phyloP scores from a whole-genome alignment of 768 basidiomycete species.

The Butyriboletus loyo region DNA sequence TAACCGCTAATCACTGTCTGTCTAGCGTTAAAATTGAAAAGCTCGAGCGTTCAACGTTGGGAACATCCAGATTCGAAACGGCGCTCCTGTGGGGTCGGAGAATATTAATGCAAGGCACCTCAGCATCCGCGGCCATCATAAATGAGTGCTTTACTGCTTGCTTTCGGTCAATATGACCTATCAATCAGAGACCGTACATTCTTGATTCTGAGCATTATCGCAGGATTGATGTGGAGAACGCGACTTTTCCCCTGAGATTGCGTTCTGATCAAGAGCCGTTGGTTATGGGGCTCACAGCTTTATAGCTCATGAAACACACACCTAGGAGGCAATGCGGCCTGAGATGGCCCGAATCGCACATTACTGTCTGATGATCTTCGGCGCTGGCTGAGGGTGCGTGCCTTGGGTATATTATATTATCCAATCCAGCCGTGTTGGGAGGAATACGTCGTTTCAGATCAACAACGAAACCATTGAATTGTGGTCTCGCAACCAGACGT shows the following conservation, averaged over 20 bases:
- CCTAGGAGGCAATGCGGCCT: background rate
- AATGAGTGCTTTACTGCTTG: slow-evolving; percentile 6
- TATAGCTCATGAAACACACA: background rate
- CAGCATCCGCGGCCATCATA: background rate
- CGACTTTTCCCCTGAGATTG: background rate
- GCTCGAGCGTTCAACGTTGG: background rate
- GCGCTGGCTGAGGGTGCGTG: background rate
- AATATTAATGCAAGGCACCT: background rate
- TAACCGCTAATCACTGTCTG: background rate
- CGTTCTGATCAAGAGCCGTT: background rate
- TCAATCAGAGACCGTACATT: background rate
- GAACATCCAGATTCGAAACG: background rate
- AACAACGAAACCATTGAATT: too few relatives aligned
- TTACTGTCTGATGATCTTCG: background rate
- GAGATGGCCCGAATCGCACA: background rate
- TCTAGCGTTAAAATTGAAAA: background rate
- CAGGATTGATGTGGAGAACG: background rate
- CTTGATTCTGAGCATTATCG: background rate
- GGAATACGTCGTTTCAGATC: background rate
- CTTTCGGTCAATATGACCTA: slow-evolving; percentile 5
- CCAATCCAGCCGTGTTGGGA: background rate
- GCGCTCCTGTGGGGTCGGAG: background rate
- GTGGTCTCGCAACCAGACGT: background rate
- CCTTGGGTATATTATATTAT: background rate
- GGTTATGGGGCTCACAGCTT: background rate